Percentiles rank a stretch among this genome's conserved stretches.
phyloP scores from a whole-genome alignment of 1,284 basidiomycete species.

The Exsudoporus floridanus region DNA sequence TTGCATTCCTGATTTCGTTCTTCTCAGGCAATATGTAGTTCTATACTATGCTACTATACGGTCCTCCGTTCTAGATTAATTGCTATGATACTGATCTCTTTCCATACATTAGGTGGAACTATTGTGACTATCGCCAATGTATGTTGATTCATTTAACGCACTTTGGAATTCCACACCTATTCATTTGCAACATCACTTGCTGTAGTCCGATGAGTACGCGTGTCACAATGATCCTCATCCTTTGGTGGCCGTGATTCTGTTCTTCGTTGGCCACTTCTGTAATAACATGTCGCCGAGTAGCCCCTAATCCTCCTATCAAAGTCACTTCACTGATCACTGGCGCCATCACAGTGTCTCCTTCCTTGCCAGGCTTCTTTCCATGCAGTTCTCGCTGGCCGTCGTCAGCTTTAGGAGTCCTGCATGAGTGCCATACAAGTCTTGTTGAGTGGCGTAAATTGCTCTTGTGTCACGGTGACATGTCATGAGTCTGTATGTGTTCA shows the following conservation, averaged over 20 bases:
- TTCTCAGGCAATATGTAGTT: background rate
- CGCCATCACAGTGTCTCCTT: constrained; percentile 4
- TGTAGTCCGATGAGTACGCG: constrained; percentile 6
- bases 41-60: constrained; percentile 6
- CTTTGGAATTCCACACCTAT: background rate
- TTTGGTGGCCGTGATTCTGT: background rate
- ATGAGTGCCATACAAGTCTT: constrained; percentile 7
- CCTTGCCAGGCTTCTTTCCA: constrained; percentile 10
- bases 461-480: constrained; percentile 12
- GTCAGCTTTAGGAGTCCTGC: constrained; percentile 2
- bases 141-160: background rate
- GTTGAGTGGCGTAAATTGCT: constrained; percentile 1
- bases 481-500: constrained; percentile 10
- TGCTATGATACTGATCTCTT: constrained; percentile 10
- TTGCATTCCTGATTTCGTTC: constrained; percentile 8
- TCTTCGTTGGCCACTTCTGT: background rate
- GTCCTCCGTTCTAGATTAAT: constrained; percentile 14
- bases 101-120: background rate
- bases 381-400: constrained; percentile 10
- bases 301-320: constrained; percentile 9
- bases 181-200: background rate
- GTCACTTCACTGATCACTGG: constrained; percentile 3
- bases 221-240: background rate
- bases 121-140: background rate
- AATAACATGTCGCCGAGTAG: background rate